Percentiles rank a stretch among this genome's conserved stretches.
phyloP scores from a whole-genome alignment of 495 filamentous ascomycete genomes.

The Tuber borchii region DNA sequence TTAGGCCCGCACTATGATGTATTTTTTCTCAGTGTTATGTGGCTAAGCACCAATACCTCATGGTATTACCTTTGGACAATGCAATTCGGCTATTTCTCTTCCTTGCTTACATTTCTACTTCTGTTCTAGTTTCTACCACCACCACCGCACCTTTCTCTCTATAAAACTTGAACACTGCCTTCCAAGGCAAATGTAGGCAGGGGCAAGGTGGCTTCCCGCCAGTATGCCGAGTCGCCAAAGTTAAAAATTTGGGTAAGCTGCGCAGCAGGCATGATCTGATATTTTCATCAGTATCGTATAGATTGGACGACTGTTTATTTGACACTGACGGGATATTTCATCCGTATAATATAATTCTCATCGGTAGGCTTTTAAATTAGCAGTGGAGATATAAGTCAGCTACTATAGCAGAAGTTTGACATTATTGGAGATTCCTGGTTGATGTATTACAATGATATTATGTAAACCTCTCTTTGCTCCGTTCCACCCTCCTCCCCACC shows the following conservation, averaged over 20 bases:
- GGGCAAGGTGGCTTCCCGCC: not conserved
- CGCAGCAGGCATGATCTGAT: not conserved
- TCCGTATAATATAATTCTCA: too few relatives aligned
- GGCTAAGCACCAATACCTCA: not conserved
- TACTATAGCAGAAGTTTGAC: too few relatives aligned
- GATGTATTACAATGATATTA: too few relatives aligned
- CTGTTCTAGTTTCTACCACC: not conserved
- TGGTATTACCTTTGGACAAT: not conserved
- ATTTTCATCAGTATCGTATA: not conserved
- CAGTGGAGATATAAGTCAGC: too few relatives aligned
- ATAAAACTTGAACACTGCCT: not conserved
- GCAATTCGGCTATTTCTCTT: not conserved
- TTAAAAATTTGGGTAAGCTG: not conserved
- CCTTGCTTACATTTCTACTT: not conserved
- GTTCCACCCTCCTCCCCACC: too few relatives aligned
- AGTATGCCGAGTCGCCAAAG: not conserved
- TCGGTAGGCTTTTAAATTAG: too few relatives aligned
- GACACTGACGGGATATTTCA: too few relatives aligned
- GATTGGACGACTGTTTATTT: not conserved
- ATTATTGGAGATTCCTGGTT: too few relatives aligned
- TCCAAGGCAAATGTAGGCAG: not conserved
- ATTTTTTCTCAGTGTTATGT: not conserved
- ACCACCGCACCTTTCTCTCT: not conserved
- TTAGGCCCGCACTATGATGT: not conserved
- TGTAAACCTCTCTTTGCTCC: too few relatives aligned